A percentile compares a stretch with the other conserved stretches of the same genome.
Conservation (phyloP, 2,329 filamentous ascomycete species). For the Dissoconium aciculare region DNA sequence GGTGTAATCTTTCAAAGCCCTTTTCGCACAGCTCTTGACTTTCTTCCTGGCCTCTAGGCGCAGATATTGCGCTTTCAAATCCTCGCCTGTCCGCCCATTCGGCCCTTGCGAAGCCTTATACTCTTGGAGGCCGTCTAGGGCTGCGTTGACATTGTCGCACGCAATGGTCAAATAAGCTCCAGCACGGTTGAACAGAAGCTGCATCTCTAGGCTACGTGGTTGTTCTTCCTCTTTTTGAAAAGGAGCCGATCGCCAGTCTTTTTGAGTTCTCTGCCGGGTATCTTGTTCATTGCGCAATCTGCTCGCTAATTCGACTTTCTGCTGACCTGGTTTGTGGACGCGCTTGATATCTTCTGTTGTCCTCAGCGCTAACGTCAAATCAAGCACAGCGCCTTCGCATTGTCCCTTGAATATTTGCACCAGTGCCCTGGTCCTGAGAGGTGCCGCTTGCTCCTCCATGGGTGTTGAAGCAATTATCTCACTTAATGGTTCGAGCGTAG, state of each 20-base stretch:
- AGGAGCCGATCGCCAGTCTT: conserved; percentile 35
- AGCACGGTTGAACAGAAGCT: conserved; percentile 63
- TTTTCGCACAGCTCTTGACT: conserved; percentile 60
- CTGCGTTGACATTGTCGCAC: conserved; percentile 46
- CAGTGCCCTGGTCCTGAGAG: conserved; percentile 57
- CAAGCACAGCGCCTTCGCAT: conserved; percentile 51
- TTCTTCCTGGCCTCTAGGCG: conserved; percentile 49
- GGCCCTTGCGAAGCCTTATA: conserved; percentile 19
- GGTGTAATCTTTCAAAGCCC: conserved; percentile 59
- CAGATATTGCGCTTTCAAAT: conserved; percentile 32
- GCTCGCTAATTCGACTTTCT: conserved; percentile 39
- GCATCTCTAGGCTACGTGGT: conserved; percentile 58
- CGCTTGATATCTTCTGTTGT: conserved; percentile 30
- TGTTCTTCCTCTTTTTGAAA: conserved; percentile 49
- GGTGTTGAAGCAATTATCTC: conserved; percentile 52
- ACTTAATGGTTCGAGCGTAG: conserved; percentile 49
- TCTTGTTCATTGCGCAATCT: conserved; percentile 26
- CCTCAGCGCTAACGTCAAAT: conserved; percentile 54
- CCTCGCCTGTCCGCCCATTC: conserved; percentile 27
- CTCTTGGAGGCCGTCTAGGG: conserved; percentile 36
- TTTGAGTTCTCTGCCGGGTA: conserved; percentile 25
- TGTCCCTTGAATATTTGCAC: conserved; percentile 65
- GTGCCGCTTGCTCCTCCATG: conserved; percentile 49
- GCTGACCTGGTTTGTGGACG: conserved; percentile 33
- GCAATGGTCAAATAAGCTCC: conserved; percentile 58